Evolutionary conservation across 1,284 basidiomycete genomes (phyloP).

Genomic region (Sporisorium scitamineum): DNA sequence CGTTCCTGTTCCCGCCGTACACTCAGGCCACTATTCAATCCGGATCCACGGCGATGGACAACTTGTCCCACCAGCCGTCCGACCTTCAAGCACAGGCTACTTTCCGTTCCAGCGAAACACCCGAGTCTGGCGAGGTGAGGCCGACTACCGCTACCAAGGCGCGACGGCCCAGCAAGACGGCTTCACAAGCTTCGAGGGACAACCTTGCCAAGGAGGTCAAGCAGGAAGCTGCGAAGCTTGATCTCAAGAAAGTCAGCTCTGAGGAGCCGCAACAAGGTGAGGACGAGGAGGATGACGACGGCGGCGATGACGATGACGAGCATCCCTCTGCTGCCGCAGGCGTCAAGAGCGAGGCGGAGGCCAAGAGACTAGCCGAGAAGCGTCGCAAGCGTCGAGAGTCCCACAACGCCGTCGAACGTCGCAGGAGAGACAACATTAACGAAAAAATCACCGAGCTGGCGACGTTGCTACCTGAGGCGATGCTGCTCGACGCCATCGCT

Average conservation of each 20-base stretch:
- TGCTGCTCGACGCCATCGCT: slow-evolving; percentile 67
- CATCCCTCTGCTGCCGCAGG: slow-evolving; percentile 9
- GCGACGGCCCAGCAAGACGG: slow-evolving; percentile 33
- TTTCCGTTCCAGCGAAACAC: slow-evolving; percentile 24
- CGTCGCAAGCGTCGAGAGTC: slow-evolving; percentile 81
- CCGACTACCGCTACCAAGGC: slow-evolving; percentile 16
- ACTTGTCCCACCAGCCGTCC: neutral
- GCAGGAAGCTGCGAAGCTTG: slow-evolving; percentile 14
- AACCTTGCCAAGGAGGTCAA: slow-evolving; percentile 28
- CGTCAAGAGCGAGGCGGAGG: slow-evolving; percentile 50
- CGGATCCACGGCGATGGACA: slow-evolving; percentile 2
- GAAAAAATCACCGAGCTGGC: slow-evolving; percentile 91
- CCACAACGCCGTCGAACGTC: slow-evolving; percentile 89
- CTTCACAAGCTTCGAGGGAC: slow-evolving; percentile 22
- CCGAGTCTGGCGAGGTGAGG: slow-evolving; percentile 27
- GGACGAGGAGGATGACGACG: slow-evolving; percentile 48
- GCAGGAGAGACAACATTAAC: slow-evolving; percentile 90
- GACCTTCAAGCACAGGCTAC: neutral
- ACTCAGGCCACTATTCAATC: slow-evolving; percentile 20
- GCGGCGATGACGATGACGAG: slow-evolving; percentile 40
- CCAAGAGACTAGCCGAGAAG: slow-evolving; percentile 74
- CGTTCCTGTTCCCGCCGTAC: slow-evolving; percentile 52
- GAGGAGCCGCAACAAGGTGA: slow-evolving; percentile 31
- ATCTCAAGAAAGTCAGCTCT: slow-evolving; percentile 24
- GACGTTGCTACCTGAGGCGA: slow-evolving; percentile 81